Evolutionary conservation across 2,329 filamentous ascomycete genomes (phyloP).

Genomic region (Colletotrichum brevisporum): DNA sequence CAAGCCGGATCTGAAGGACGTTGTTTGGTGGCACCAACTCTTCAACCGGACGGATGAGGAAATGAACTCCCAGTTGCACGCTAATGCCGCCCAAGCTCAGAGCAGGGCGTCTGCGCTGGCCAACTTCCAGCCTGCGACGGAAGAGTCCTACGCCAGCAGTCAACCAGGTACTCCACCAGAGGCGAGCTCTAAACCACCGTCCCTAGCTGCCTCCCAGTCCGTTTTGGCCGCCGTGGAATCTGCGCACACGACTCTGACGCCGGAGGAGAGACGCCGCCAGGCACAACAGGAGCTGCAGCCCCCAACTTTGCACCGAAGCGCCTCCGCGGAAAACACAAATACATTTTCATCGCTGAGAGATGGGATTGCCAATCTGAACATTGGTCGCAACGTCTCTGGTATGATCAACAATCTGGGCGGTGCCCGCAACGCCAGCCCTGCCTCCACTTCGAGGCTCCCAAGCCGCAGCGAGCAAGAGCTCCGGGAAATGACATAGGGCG

Average conservation of each 20-base stretch:
- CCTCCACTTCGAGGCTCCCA: slow-evolving; percentile 37
- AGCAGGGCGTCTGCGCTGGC: slow-evolving; percentile 49
- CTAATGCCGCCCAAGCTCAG: slow-evolving; percentile 65
- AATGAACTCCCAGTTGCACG: slow-evolving; percentile 83
- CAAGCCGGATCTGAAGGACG: slow-evolving; percentile 81
- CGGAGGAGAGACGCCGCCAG: slow-evolving; percentile 44
- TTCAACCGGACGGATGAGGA: slow-evolving; percentile 91
- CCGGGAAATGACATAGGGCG: slow-evolving; percentile 62
- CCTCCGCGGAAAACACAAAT: slow-evolving; percentile 60
- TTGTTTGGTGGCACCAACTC: slow-evolving; percentile 94
- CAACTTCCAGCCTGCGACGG: slow-evolving; percentile 41
- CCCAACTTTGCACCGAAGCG: slow-evolving; percentile 58
- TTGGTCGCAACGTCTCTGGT: slow-evolving; percentile 64
- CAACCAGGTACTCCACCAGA: slow-evolving; percentile 45
- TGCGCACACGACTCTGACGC: slow-evolving; percentile 66
- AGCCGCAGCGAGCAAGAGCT: slow-evolving; percentile 57
- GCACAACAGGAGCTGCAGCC: slow-evolving; percentile 44
- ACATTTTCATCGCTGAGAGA: slow-evolving; percentile 63
- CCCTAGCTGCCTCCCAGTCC: slow-evolving; percentile 60
- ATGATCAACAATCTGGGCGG: slow-evolving; percentile 54
- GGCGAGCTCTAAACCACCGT: slow-evolving; percentile 54
- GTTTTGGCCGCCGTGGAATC: slow-evolving; percentile 73
- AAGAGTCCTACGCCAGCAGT: slow-evolving; percentile 43
- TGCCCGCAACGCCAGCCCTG: slow-evolving; percentile 44
- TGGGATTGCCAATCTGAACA: slow-evolving; percentile 61